A percentile compares a stretch with the other conserved stretches of the same genome.
Evolutionary conservation across 345 rosid species (phyloP).

Genomic region (Physaria fendleri): DNA sequence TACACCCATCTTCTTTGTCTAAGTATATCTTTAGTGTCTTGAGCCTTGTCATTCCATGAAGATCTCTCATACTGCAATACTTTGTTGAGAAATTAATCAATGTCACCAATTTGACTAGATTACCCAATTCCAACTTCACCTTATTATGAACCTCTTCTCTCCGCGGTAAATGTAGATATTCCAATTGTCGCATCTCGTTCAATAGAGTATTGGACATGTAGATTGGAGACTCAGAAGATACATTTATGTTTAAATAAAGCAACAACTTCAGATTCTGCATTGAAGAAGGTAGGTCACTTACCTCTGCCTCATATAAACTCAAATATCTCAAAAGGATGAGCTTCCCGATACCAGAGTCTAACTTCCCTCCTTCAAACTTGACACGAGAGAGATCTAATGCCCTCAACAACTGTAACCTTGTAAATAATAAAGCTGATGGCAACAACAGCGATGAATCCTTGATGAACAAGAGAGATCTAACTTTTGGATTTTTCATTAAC

Average conservation of each 20-base stretch:
- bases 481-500: neutral
- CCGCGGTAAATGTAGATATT: neutral
- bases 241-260: neutral
- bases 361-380: neutral
- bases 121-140: neutral
- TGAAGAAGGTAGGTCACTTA: conserved; percentile 6
- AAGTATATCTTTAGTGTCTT: too few relatives aligned
- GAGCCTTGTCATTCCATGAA: neutral
- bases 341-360: conserved; percentile 23
- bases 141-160: neutral
- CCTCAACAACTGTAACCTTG: neutral
- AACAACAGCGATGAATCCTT: too few relatives aligned
- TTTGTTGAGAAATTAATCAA: neutral
- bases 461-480: neutral
- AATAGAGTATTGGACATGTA: neutral
- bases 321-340: conserved; percentile 30
- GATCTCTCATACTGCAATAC: neutral
- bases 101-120: neutral
- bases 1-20: too few relatives aligned
- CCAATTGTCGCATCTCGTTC: conserved; percentile 1
- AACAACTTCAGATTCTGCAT: neutral
- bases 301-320: neutral
- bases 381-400: neutral
- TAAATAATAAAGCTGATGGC: neutral
- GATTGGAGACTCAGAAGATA: neutral